Conservation (phyloP, 768 basidiomycete species). For the Russula ochroleuca region DNA sequence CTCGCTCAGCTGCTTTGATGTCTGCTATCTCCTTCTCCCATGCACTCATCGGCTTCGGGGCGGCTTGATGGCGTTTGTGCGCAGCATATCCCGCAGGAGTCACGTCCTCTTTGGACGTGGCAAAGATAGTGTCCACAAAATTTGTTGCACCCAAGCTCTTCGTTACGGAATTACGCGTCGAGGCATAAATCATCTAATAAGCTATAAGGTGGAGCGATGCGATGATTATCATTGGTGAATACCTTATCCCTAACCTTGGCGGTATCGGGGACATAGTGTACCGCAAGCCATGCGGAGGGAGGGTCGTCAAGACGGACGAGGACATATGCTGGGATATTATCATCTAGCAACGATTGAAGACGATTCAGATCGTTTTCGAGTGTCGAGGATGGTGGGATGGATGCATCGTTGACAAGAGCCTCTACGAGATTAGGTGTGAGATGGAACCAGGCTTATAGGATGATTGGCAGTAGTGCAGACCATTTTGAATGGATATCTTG, state of each 20-base stretch:
- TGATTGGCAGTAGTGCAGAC: slow-evolving; percentile 40
- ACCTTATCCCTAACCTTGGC: slow-evolving; percentile 84
- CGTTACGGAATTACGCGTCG: slow-evolving; percentile 63
- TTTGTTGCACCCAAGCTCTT: slow-evolving; percentile 69
- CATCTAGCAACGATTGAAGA: slow-evolving; percentile 56
- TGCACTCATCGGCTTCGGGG: slow-evolving; percentile 77
- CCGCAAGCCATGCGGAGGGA: slow-evolving; percentile 61
- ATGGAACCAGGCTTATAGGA: slow-evolving; percentile 21
- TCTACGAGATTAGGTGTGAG: slow-evolving; percentile 45
- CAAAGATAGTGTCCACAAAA: slow-evolving; percentile 74
- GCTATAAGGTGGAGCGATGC: not conserved
- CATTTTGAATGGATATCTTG: slow-evolving; percentile 71
- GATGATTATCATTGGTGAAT: not conserved
- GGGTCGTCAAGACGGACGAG: slow-evolving; percentile 61
- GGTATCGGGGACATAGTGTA: slow-evolving; percentile 78
- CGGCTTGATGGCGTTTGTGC: slow-evolving; percentile 64
- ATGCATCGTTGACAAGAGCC: slow-evolving; percentile 57
- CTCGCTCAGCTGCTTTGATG: slow-evolving; percentile 71
- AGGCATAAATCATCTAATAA: slow-evolving; percentile 81
- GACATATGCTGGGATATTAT: slow-evolving; percentile 68
- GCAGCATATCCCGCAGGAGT: slow-evolving; percentile 66
- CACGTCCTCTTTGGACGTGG: slow-evolving; percentile 65
- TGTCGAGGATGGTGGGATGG: slow-evolving; percentile 46
- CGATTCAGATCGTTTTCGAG: slow-evolving; percentile 58
- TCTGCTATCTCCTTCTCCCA: slow-evolving; percentile 80